Evolutionary conservation across 2,329 filamentous ascomycete species (phyloP).

Genomic region (Aspergillus tamarii): DNA sequence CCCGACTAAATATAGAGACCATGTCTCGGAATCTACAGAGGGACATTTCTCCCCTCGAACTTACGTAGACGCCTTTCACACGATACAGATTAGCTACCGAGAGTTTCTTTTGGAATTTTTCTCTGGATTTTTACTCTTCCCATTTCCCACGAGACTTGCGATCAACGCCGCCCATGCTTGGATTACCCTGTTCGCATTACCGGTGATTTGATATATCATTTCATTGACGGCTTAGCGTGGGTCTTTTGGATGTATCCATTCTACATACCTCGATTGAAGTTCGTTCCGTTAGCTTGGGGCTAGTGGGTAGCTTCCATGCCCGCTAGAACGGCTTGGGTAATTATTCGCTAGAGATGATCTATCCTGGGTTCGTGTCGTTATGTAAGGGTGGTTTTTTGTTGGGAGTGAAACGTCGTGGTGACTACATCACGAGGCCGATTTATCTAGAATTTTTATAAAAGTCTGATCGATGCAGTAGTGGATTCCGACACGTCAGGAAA

Average conservation of each 20-base stretch:
- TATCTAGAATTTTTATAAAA: neutral
- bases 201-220: neutral
- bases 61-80: neutral
- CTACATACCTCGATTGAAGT: neutral
- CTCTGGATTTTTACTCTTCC: neutral
- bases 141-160: neutral
- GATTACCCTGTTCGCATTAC: neutral
- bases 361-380: neutral
- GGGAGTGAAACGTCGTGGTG: neutral
- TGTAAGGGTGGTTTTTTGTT: neutral
- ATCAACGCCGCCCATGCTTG: neutral
- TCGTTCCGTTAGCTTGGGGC: neutral
- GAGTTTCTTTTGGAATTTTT: neutral
- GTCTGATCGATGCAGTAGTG: neutral
- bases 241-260: conserved; percentile 1
- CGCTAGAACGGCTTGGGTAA: neutral
- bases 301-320: neutral
- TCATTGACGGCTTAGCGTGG: neutral
- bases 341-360: neutral
- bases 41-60: neutral
- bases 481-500: conserved; percentile 3
- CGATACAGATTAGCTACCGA: neutral
- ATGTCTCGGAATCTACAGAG: neutral
- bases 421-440: neutral
- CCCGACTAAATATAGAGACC: neutral